Conservation (phyloP, 345 rosid genomes). For the Excoecaria cochinchinensis region DNA sequence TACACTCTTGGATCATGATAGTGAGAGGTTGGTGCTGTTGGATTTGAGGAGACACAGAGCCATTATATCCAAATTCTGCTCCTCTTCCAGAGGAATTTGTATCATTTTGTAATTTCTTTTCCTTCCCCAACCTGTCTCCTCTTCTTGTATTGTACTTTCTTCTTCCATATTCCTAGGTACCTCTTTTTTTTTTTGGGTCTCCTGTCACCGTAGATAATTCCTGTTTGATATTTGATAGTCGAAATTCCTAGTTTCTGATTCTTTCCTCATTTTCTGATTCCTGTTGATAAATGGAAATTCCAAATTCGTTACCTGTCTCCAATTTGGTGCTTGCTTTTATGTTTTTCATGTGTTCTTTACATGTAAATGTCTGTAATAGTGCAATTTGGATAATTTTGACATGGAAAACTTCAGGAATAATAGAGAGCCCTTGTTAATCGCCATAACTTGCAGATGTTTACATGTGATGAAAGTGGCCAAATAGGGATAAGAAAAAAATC, state of each 20-base stretch:
- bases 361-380: neutral
- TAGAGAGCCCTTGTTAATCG: too few relatives aligned
- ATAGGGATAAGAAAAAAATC: too few relatives aligned
- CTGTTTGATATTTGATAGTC: slow-evolving; percentile 23
- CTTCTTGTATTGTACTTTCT: slow-evolving; percentile 6
- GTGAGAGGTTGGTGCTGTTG: slow-evolving; percentile 21
- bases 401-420: too few relatives aligned
- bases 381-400: neutral
- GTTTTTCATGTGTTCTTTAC: neutral
- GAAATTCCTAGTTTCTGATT: slow-evolving; percentile 5
- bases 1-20: slow-evolving; percentile 51
- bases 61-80: slow-evolving; percentile 13
- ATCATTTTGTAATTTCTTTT: slow-evolving; percentile 23
- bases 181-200: neutral
- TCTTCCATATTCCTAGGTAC: neutral
- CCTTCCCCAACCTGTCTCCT: neutral
- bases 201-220: slow-evolving; percentile 17
- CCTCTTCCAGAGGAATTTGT: slow-evolving; percentile 25
- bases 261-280: slow-evolving; percentile 3
- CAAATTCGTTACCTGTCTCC: neutral
- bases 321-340: neutral
- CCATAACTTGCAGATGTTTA: too few relatives aligned
- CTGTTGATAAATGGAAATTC: slow-evolving; percentile 11
- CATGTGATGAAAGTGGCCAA: too few relatives aligned
- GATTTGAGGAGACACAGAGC: slow-evolving; percentile 12